Conservation (phyloP, 345 rosid species). For the Linum lewisii region DNA sequence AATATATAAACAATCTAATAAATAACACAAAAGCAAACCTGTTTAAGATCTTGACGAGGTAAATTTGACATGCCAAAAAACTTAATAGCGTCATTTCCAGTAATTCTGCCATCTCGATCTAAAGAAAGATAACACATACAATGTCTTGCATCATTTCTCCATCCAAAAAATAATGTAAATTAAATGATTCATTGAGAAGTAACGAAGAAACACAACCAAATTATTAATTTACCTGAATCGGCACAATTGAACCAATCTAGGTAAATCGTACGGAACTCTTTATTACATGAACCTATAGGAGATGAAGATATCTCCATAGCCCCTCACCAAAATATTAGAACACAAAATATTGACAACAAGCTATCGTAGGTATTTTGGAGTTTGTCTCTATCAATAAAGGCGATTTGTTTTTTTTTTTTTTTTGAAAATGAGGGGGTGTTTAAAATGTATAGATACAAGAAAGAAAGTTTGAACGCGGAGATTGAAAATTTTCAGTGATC, state of each 20-base stretch:
- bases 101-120: conserved; percentile 86
- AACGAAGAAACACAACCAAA: neutral
- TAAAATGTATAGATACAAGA: neutral
- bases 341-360: no score
- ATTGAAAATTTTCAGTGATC: neutral
- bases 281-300: conserved; percentile 61
- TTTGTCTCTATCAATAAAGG: neutral
- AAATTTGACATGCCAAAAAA: conserved; percentile 73
- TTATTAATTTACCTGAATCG: conserved; percentile 56
- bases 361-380: no score
- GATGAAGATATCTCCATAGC: conserved; percentile 64
- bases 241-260: conserved; percentile 74
- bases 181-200: no score
- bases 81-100: conserved; percentile 77
- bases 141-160: no score
- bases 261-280: conserved; percentile 65
- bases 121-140: no score
- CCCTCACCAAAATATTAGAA: no score
- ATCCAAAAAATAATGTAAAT: no score
- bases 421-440: neutral
- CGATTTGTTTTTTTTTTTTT: neutral
- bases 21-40: conserved; percentile 30
- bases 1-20: conserved; percentile 2
- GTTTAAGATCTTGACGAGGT: conserved; percentile 77
- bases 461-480: neutral